Percentiles rank a stretch among this genome's conserved stretches.
Evolutionary conservation across 1,284 basidiomycete species (phyloP).

Genomic region (Pyrrhoderma lamaoense): DNA sequence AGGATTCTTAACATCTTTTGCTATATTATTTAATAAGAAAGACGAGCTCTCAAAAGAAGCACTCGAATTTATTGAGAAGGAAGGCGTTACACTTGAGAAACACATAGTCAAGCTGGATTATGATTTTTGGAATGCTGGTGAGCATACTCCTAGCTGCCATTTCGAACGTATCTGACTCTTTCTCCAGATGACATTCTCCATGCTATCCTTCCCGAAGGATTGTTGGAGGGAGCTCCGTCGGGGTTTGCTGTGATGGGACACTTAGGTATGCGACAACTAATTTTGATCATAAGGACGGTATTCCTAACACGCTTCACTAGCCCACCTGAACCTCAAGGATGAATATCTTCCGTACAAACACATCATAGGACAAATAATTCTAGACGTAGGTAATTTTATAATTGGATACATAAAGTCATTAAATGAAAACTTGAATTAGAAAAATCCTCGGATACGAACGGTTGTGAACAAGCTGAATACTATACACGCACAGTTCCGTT

Average conservation of each 20-base stretch:
- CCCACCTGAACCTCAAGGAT: conserved; percentile 85
- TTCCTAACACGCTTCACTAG: conserved; percentile 27
- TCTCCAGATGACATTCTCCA: conserved; percentile 68
- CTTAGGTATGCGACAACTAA: conserved; percentile 49
- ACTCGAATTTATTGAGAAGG: conserved; percentile 44
- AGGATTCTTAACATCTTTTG: conserved; percentile 8
- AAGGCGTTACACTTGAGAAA: conserved; percentile 47
- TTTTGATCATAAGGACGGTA: not conserved
- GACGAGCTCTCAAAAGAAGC: conserved; percentile 56
- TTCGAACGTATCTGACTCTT: not conserved
- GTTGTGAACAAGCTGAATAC: conserved; percentile 94
- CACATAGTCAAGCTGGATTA: conserved; percentile 68
- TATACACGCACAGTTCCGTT: conserved; percentile 85
- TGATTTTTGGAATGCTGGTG: conserved; percentile 81
- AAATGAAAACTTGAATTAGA: conserved; percentile 41
- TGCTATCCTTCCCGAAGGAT: conserved; percentile 67
- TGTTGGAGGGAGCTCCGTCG: conserved; percentile 74
- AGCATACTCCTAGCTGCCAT: too few relatives aligned
- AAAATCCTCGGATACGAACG: conserved; percentile 75
- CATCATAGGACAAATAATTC: conserved; percentile 85
- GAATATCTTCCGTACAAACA: conserved; percentile 90
- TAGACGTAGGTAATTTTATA: conserved; percentile 62
- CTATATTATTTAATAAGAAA: conserved; percentile 38
- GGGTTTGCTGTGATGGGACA: conserved; percentile 90
- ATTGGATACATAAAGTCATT: not conserved